A percentile compares a stretch with the other conserved stretches of the same genome.
These are phyloP conservation scores for Kondoa malvinella DNA, from an alignment of 768 basidiomycete genomes.

Conservation along the genomic window DNA sequence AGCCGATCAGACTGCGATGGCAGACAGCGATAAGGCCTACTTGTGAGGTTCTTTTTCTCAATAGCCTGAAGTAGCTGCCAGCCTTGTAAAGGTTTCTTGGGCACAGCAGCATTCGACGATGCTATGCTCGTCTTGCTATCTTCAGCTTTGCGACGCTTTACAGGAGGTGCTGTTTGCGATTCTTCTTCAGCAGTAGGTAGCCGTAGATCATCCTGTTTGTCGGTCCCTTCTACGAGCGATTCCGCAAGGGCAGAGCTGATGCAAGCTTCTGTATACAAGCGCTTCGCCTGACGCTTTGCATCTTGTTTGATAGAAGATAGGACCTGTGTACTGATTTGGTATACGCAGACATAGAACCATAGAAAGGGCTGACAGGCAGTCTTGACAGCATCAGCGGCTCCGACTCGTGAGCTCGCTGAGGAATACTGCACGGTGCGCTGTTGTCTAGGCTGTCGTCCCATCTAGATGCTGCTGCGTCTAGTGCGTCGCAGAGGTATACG, in stretches of 20 bases:
- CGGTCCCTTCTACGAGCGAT: background rate
- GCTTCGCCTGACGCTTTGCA: background rate
- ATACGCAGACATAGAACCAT: background rate
- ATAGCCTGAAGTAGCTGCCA: slow-evolving; percentile 3
- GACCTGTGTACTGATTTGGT: background rate
- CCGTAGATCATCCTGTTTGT: background rate
- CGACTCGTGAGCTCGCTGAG: background rate
- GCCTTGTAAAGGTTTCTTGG: background rate
- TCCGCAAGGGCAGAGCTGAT: background rate
- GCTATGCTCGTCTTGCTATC: background rate
- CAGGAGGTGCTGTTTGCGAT: background rate
- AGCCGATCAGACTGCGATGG: background rate
- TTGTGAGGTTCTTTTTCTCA: slow-evolving; percentile 6
- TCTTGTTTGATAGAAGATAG: background rate
- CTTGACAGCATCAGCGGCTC: background rate
- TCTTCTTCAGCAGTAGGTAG: background rate
- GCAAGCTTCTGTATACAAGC: background rate
- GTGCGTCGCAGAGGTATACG: background rate
- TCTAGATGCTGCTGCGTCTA: background rate
- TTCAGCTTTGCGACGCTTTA: background rate
- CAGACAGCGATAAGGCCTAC: background rate
- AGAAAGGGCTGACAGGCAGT: background rate
- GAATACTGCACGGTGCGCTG: background rate
- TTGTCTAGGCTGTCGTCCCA: background rate
- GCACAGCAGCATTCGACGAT: background rate